These are phyloP conservation scores for Scolecobasidium constrictum DNA, from an alignment of 2,329 filamentous ascomycete species.

Conservation along the genomic window DNA sequence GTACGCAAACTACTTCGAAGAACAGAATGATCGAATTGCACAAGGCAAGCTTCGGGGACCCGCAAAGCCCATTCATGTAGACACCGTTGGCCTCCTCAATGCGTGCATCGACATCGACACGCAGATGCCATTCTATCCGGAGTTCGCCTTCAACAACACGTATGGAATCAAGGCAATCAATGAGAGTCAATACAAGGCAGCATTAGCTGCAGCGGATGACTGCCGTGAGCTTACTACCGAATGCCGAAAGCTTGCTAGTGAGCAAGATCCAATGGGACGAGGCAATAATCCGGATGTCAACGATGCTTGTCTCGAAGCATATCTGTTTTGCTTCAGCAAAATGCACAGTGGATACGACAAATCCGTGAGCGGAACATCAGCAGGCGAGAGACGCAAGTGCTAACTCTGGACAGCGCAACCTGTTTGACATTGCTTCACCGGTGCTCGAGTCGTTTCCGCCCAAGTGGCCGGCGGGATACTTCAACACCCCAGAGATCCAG, in stretches of 20 bases:
- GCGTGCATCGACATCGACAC: conserved; percentile 42
- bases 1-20: conserved; percentile 43
- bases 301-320: conserved; percentile 31
- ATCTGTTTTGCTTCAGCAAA: conserved; percentile 32
- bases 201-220: conserved; percentile 36
- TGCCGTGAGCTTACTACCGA: conserved; percentile 42
- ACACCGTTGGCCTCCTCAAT: conserved; percentile 46
- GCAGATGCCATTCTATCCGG: conserved; percentile 36
- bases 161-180: conserved; percentile 45
- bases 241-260: conserved; percentile 37
- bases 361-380: conserved; percentile 28
- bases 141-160: conserved; percentile 47
- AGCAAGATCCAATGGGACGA: conserved; percentile 39
- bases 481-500: conserved; percentile 48
- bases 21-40: conserved; percentile 44
- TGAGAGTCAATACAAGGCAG: conserved; percentile 34
- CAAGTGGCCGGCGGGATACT: conserved; percentile 41
- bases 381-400: background rate
- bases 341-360: conserved; percentile 35
- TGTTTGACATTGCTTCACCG: conserved; percentile 46
- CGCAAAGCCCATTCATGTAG: conserved; percentile 28
- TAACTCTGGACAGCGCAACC: conserved; percentile 13
- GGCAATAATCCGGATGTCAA: conserved; percentile 27
- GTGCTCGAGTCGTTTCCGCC: conserved; percentile 16
- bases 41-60: conserved; percentile 26